Conservation (phyloP, 2,329 filamentous ascomycete species). For the Fonsecaea monophora region DNA sequence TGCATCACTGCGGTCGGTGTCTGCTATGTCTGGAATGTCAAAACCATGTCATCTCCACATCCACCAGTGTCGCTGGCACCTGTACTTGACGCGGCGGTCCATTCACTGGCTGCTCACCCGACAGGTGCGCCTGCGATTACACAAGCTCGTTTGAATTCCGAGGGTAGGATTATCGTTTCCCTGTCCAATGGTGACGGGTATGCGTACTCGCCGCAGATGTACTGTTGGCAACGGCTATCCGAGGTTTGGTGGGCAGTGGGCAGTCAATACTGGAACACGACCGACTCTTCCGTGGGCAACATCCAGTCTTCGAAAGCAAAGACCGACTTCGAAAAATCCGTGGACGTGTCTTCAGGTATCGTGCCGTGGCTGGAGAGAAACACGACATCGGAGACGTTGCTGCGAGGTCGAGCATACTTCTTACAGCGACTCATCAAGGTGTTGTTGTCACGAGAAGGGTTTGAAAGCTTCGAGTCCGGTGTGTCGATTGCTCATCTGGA, state of each 20-base stretch:
- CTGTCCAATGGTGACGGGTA: slow-evolving; percentile 95
- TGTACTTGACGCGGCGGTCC: slow-evolving; percentile 83
- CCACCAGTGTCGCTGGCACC: slow-evolving; percentile 89
- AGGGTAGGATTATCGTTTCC: slow-evolving; percentile 84
- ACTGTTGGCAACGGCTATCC: slow-evolving; percentile 91
- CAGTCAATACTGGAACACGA: slow-evolving; percentile 98
- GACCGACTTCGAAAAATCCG: slow-evolving; percentile 58
- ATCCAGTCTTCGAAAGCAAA: slow-evolving; percentile 69
- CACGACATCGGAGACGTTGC: slow-evolving; percentile 88
- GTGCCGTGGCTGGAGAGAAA: slow-evolving; percentile 92
- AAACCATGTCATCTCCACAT: slow-evolving; percentile 80
- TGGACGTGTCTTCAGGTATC: slow-evolving; percentile 83
- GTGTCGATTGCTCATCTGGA: slow-evolving; percentile 95
- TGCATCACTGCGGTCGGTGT: slow-evolving; percentile 87
- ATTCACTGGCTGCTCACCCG: slow-evolving; percentile 77
- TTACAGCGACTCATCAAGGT: slow-evolving; percentile 90
- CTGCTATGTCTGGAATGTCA: slow-evolving; percentile 93
- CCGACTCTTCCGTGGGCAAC: slow-evolving; percentile 84
- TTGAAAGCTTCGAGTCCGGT: slow-evolving; percentile 86
- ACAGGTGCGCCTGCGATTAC: slow-evolving; percentile 84
- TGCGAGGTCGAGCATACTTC: slow-evolving; percentile 90
- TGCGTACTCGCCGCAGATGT: slow-evolving; percentile 84
- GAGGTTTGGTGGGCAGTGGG: slow-evolving; percentile 98
- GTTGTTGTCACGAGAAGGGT: slow-evolving; percentile 85
- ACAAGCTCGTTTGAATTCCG: slow-evolving; percentile 87